Evolutionary conservation across 495 filamentous ascomycete genomes (phyloP).

Genomic region (Penicillium coffeae): DNA sequence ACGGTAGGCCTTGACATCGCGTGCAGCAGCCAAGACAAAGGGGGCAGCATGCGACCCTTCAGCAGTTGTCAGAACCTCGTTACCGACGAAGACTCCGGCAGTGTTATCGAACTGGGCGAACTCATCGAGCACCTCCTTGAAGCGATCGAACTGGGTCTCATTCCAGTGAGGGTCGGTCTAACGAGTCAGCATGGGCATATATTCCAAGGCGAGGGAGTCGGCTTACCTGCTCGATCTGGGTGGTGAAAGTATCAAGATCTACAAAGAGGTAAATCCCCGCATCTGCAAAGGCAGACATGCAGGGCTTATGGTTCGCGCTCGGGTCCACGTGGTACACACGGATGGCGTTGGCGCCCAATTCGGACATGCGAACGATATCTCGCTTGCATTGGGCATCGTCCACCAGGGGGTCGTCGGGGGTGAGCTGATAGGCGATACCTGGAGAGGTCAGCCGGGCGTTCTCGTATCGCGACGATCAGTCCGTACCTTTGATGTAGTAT

Average conservation of each 20-base stretch:
- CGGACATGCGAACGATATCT: conserved; percentile 75
- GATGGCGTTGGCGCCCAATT: conserved; percentile 77
- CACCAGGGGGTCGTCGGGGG: conserved; percentile 67
- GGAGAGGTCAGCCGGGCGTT: conserved; percentile 6
- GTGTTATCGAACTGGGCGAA: conserved; percentile 78
- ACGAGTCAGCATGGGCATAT: not conserved
- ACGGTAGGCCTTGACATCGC: conserved; percentile 80
- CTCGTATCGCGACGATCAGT: not conserved
- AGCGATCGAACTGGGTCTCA: conserved; percentile 60
- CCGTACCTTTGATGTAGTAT: conserved; percentile 75
- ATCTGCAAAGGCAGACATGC: conserved; percentile 64
- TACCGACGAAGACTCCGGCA: conserved; percentile 80
- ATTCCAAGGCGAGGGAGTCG: not conserved
- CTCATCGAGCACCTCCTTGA: conserved; percentile 67
- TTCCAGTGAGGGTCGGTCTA: conserved; percentile 59
- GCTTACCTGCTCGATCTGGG: conserved; percentile 68
- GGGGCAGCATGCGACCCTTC: conserved; percentile 66
- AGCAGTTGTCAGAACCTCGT: conserved; percentile 65
- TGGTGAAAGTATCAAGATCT: conserved; percentile 80
- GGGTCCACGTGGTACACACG: conserved; percentile 87
- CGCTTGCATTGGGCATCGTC: conserved; percentile 72
- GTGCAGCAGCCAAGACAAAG: conserved; percentile 74
- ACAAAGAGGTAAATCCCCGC: conserved; percentile 78
- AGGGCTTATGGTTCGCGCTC: conserved; percentile 63
- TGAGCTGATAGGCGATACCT: conserved; percentile 72